Conservation (phyloP, 2,329 filamentous ascomycete species). For the Chalaropsis ovoidea region DNA sequence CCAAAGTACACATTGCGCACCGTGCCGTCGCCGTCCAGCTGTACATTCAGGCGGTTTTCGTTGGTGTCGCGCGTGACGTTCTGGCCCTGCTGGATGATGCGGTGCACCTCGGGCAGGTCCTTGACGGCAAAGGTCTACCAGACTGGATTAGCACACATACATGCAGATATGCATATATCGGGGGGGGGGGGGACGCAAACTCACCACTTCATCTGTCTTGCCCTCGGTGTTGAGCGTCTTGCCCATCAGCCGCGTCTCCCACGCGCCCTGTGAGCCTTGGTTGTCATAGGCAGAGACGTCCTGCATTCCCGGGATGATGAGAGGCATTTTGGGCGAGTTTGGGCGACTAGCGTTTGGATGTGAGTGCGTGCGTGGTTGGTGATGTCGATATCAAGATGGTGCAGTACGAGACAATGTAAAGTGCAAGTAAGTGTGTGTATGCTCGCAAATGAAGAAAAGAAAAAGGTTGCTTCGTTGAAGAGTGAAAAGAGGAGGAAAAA, state of each 20-base stretch:
- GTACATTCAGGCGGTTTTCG: slow-evolving; percentile 48
- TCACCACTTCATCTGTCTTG: slow-evolving; percentile 42
- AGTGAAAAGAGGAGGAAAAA: background rate
- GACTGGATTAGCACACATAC: background rate
- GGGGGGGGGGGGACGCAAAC: no score
- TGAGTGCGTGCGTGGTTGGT: background rate
- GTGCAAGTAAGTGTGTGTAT: background rate
- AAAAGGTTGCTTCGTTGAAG: no score
- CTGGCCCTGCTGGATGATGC: slow-evolving; percentile 47
- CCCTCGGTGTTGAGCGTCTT: slow-evolving; percentile 48
- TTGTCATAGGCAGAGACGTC: slow-evolving; percentile 32
- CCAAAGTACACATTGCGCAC: slow-evolving; percentile 51
- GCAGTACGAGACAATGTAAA: background rate
- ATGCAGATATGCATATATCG: no score
- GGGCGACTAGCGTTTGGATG: background rate
- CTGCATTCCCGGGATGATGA: slow-evolving; percentile 51
- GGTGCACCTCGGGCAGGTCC: slow-evolving; percentile 47
- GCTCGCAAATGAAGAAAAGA: background rate
- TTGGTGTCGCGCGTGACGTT: slow-evolving; percentile 51
- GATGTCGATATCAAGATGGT: background rate
- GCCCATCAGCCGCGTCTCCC: slow-evolving; percentile 52
- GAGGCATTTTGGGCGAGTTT: slow-evolving; percentile 45
- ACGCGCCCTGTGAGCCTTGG: slow-evolving; percentile 43
- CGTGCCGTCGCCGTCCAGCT: slow-evolving; percentile 50
- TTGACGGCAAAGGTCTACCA: slow-evolving; percentile 49